Conservation (phyloP, 1,284 basidiomycete species). For the Volvariella volvacea region DNA sequence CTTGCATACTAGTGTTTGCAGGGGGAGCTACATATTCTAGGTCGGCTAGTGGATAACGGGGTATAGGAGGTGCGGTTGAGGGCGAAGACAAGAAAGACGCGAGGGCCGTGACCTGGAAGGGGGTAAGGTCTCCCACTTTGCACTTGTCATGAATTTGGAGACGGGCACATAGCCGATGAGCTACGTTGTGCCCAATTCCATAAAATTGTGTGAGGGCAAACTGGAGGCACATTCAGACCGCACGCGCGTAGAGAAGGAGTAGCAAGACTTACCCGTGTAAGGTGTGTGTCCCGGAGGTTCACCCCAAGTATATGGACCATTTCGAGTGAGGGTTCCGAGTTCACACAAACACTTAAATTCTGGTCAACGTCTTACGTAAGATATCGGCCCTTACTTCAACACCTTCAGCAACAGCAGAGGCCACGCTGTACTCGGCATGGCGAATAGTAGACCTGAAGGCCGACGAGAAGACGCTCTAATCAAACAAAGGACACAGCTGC, state of each 20-base stretch:
- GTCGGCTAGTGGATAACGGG: constrained; percentile 56
- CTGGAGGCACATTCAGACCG: constrained; percentile 31
- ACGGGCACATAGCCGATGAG: constrained; percentile 80
- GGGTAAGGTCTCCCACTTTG: constrained; percentile 70
- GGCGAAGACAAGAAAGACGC: constrained; percentile 88
- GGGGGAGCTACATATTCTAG: constrained; percentile 42
- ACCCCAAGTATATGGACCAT: constrained; percentile 80
- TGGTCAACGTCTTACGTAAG: background rate
- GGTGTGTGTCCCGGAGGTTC: constrained; percentile 61
- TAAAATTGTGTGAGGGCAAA: constrained; percentile 82
- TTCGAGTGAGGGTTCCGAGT: constrained; percentile 4
- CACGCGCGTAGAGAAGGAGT: constrained; percentile 3
- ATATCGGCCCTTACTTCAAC: constrained; percentile 10
- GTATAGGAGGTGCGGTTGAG: constrained; percentile 54
- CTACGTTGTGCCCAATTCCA: constrained; percentile 71
- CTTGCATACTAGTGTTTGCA: constrained; percentile 35
- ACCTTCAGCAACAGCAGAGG: constrained; percentile 14
- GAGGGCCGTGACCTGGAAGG: constrained; percentile 76
- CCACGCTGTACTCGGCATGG: constrained; percentile 41
- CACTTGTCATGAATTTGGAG: constrained; percentile 80
- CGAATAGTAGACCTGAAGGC: constrained; percentile 64
- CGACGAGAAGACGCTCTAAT: constrained; percentile 73
- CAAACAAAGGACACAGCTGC: constrained; percentile 76
- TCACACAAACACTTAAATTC: background rate
- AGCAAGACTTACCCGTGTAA: constrained; percentile 49